Base-by-base conservation (phyloP, 345 rosid species). In the Adansonia digitata region DNA sequence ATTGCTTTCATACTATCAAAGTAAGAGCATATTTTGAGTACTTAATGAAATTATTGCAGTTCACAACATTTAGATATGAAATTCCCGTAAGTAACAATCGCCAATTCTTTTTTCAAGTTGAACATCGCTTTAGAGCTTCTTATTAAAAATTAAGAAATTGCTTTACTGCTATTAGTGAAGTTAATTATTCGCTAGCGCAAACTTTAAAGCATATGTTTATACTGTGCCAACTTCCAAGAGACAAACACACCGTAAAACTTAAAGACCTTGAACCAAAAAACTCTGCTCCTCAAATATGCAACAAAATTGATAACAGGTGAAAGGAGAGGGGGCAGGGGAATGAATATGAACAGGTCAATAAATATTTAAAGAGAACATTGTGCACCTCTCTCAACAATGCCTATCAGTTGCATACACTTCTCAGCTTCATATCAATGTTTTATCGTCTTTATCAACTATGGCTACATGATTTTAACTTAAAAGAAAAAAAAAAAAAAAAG, bases 391-490 rank as follows among this genome's bases (percentile, higher is more conserved):
- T 5, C 31, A 43, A 18, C 12, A 43, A 43, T 6, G 53, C 52
- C 34, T 66, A 43, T 48, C 42, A 29, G 24, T 17, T 49, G 37
- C 56, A 69, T 49, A 49, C 22, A 13, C 37, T 43, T 68, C 51
- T 27, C 71, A 43, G 37, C 71, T 43, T 67, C 55, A 45, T 67
- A 68, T 68, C 53, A 27, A 17, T 46, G 56, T 45, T 51, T 26
- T 35, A 34, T 26, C 45, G 39, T 15, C 2, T 45, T 45, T 45
- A 68, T 27, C 11, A 45, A 26, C 7, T 15, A 45, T 14, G 72
- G 7, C 53, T 27, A 68, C 42, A 27, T 1, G 56, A n/a, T n/a
- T 39, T 27, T 27, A 73, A 63, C 6, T 40, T 35, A 15, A 46
- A n/a, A n/a, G n/a, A n/a, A n/a, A n/a, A n/a, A n/a, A n/a, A n/a